Conservation (phyloP, 2,329 filamentous ascomycete species). For the Cordyceps tenuipes region DNA sequence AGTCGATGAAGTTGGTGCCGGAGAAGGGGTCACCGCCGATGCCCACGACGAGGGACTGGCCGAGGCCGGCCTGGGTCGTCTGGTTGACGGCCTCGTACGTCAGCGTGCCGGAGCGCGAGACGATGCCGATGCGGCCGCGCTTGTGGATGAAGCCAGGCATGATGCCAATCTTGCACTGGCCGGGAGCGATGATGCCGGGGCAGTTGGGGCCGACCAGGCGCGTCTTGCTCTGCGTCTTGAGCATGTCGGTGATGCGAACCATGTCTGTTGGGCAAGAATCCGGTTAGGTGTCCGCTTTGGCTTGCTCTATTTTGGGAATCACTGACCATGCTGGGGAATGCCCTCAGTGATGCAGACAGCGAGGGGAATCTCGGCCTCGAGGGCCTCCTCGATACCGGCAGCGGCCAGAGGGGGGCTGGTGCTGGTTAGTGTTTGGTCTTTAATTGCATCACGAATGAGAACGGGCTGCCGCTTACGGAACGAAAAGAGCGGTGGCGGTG, state of each 20-base stretch:
- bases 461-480: conserved; percentile 56
- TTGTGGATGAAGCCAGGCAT: conserved; percentile 99
- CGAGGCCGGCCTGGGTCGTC: conserved; percentile 92
- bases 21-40: conserved; percentile 98
- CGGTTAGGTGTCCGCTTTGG: not conserved
- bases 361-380: conserved; percentile 85
- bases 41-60: conserved; percentile 95
- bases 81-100: conserved; percentile 99
- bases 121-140: conserved; percentile 95
- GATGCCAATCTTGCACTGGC: conserved; percentile 99
- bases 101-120: conserved; percentile 93
- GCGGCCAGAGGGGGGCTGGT: conserved; percentile 80
- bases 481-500: conserved; percentile 88
- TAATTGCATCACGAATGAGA: not conserved
- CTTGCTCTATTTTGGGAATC: conserved; percentile 20
- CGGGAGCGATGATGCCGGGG: conserved; percentile 88
- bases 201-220: conserved; percentile 96
- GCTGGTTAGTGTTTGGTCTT: conserved; percentile 1
- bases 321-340: conserved; percentile 85
- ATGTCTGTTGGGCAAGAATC: conserved; percentile 56
- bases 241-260: conserved; percentile 96
- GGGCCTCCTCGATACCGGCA: conserved; percentile 92
- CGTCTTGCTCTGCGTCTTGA: conserved; percentile 96
- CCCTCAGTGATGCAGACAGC: conserved; percentile 98
- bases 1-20: conserved; percentile 99